Conservation (phyloP, 352 stramenopile species). For the Globisporangium okanoganense region DNA sequence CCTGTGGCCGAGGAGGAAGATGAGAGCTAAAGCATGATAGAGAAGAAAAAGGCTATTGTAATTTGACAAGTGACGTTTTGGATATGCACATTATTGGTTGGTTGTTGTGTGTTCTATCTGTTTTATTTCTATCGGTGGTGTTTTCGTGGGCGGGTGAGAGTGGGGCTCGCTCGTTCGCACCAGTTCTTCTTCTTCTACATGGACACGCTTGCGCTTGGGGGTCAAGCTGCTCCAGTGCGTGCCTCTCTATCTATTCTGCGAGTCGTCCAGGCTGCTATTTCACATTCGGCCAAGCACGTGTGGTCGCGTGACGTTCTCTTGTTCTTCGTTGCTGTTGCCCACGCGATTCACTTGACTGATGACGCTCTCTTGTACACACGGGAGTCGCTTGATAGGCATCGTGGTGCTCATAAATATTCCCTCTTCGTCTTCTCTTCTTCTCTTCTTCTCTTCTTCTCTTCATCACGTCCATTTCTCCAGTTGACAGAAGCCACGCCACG, state of each 20-base stretch:
- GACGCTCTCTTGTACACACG: not conserved
- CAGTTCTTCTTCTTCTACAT: constrained; percentile 4
- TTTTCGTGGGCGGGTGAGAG: no score
- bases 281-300: not conserved
- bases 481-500: not conserved
- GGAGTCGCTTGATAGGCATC: constrained; percentile 14
- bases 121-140: constrained; percentile 4
- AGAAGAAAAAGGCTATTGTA: constrained; percentile 7
- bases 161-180: no score
- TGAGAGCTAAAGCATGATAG: constrained; percentile 15
- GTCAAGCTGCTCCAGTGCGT: not conserved
- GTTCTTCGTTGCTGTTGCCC: not conserved
- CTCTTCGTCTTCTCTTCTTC: constrained; percentile 1
- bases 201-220: not conserved
- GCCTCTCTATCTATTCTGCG: not conserved
- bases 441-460: not conserved
- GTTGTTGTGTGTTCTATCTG: constrained; percentile 4
- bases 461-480: not conserved
- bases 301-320: not conserved
- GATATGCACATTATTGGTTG: not conserved
- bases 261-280: constrained; percentile 1
- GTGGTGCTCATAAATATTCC: not conserved
- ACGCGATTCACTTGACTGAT: not conserved
- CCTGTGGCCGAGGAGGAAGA: constrained; percentile 9
- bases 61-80: constrained; percentile 16